Conservation (phyloP, 192 early-diverging fungal genomes). For the Chytriomyces hyalinus region DNA sequence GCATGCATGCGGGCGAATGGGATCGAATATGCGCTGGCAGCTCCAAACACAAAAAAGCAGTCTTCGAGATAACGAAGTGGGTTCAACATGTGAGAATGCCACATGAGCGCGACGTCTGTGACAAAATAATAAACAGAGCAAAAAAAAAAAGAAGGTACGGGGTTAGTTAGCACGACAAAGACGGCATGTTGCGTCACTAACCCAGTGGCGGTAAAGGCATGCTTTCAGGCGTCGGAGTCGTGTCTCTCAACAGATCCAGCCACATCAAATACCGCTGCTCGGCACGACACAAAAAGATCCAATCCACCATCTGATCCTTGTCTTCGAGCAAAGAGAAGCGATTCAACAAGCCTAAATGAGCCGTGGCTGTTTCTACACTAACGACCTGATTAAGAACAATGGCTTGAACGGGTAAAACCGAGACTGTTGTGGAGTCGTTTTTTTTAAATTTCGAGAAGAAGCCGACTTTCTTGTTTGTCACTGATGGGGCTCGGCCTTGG, state of each 20-base stretch:
- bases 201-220: slow-evolving; percentile 54
- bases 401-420: not conserved
- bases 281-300: slow-evolving; percentile 54
- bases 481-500: too few species aligned
- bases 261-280: slow-evolving; percentile 62
- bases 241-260: slow-evolving; percentile 52
- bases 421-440: not conserved
- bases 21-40: slow-evolving; percentile 48
- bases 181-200: not conserved
- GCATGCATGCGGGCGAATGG: slow-evolving; percentile 55
- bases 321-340: slow-evolving; percentile 38
- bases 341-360: slow-evolving; percentile 45
- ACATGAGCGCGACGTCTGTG: slow-evolving; percentile 64
- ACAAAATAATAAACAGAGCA: slow-evolving; percentile 12
- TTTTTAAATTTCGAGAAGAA: slow-evolving; percentile 21
- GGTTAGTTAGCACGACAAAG: too few species aligned
- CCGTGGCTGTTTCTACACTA: slow-evolving; percentile 2
- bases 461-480: not conserved
- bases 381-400: slow-evolving; percentile 29
- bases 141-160: not conserved
- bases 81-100: slow-evolving; percentile 65
- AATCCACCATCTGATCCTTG: slow-evolving; percentile 46
- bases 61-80: slow-evolving; percentile 67
- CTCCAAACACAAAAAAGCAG: slow-evolving; percentile 53
- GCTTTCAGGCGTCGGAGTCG: slow-evolving; percentile 26